Base-by-base conservation (phyloP, 208 protist genomes). In the Porcisia hertigi region DNA sequence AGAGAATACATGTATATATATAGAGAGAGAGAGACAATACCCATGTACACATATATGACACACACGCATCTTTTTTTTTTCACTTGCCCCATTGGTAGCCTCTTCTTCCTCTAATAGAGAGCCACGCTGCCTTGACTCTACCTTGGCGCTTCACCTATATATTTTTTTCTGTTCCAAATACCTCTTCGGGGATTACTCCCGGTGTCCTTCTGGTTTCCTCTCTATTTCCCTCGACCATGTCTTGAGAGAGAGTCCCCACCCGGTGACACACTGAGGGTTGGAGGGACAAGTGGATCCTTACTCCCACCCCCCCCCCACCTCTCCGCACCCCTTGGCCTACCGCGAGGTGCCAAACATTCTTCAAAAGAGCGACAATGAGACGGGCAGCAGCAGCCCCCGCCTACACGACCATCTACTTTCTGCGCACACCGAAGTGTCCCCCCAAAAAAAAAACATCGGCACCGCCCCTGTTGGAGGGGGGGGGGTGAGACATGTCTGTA, bases 391-490 rank as follows among this genome's bases (percentile, higher is more conserved):
- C 18, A 79, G 82, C 30, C 30, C 54, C 45, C 55, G 73, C 73
- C 58, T 90, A 86, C 77, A 86, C 74, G 30, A 85, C 77, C 74
- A 90, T 90, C 43, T 90, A 90, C 79, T 90, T 90, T 65, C 66
- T 90, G 23, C 71, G 87, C 49, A 88, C 80, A 5, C 72, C 74
- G 25, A 66, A 81, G 53, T 88, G 79, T 70, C 85, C 88, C 7
- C 89, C 88, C 4, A n/a, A 30, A 30, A 30, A 30, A 30, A 30
- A 30, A 30, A 30, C 88, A 88, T 77, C 78, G 89, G 47, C 88
- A 89, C 71, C 88, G 88, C 30, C 79, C 88, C 30, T 69, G 75
- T 67, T 83, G 30, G 30, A 30, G 30, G 30, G 30, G 30, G 30
- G 30, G 82, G 4, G 88, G 89, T 47, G 88, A 92, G 69, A 79